Evolutionary conservation across 2,329 filamentous ascomycete genomes (phyloP).

Genomic region (Acarospora socialis): DNA sequence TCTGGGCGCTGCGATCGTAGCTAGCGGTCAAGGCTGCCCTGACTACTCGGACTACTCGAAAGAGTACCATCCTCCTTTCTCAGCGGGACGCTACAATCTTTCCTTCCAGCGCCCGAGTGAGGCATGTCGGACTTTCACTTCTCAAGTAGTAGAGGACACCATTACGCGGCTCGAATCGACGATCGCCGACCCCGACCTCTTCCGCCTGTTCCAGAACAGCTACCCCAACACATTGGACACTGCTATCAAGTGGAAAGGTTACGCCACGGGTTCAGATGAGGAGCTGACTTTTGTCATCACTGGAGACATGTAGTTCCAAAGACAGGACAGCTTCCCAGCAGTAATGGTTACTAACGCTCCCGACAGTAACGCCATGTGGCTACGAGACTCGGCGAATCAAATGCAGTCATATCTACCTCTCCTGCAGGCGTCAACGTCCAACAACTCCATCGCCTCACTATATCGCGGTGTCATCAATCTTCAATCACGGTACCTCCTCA

Average conservation of each 20-base stretch:
- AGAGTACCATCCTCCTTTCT: slow-evolving; percentile 4
- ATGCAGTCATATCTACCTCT: slow-evolving; percentile 55
- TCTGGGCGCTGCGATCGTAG: no score
- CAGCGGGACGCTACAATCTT: slow-evolving; percentile 5
- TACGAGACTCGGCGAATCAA: slow-evolving; percentile 48
- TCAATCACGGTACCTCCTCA: slow-evolving; percentile 52
- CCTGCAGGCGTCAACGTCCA: slow-evolving; percentile 35
- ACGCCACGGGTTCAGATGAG: slow-evolving; percentile 11
- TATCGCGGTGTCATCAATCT: slow-evolving; percentile 60
- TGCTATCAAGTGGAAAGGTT: slow-evolving; percentile 53
- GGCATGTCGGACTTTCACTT: slow-evolving; percentile 9
- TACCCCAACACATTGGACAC: slow-evolving; percentile 67
- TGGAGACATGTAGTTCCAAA: slow-evolving; percentile 13
- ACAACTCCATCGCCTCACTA: slow-evolving; percentile 49
- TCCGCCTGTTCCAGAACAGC: slow-evolving; percentile 52
- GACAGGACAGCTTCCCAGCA: neutral
- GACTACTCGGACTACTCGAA: slow-evolving; percentile 7
- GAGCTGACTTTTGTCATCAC: slow-evolving; percentile 16
- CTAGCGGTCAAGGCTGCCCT: no score
- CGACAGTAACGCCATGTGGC: slow-evolving; percentile 36
- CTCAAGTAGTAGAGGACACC: slow-evolving; percentile 8
- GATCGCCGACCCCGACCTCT: slow-evolving; percentile 38
- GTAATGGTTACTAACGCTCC: neutral
- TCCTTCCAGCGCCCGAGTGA: slow-evolving; percentile 9
- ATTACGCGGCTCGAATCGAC: slow-evolving; percentile 10